Evolutionary conservation across 768 basidiomycete species (phyloP).

Genomic region (Cyclocybe aegerita): DNA sequence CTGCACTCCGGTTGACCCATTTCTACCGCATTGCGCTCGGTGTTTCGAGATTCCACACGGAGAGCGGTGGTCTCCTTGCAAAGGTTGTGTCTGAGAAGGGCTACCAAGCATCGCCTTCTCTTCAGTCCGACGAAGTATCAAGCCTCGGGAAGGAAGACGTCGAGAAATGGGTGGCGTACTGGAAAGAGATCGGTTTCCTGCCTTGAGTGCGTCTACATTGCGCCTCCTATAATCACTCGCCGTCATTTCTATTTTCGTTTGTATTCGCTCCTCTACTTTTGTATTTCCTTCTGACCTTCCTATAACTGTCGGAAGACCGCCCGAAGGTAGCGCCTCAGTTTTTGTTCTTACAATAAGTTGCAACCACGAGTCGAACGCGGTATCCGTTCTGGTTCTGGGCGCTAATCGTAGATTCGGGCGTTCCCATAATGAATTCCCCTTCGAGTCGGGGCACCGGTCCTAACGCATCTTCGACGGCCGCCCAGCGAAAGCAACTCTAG

Average conservation of each 20-base stretch:
- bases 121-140: constrained; percentile 1
- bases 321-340: too few relatives aligned
- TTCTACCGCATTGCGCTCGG: constrained; percentile 14
- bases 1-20: constrained; percentile 12
- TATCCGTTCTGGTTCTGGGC: too few relatives aligned
- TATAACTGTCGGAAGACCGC: too few relatives aligned
- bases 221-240: background rate
- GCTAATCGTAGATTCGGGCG: too few relatives aligned
- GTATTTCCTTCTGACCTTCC: background rate
- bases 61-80: constrained; percentile 15
- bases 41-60: constrained; percentile 5
- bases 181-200: constrained; percentile 16
- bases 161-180: constrained; percentile 13
- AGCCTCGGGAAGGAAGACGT: constrained; percentile 9
- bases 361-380: too few relatives aligned
- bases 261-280: background rate
- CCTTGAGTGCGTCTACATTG: background rate
- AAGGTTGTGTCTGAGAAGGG: constrained; percentile 13
- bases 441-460: too few relatives aligned
- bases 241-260: background rate
- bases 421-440: too few relatives aligned
- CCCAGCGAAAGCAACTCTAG: too few relatives aligned
- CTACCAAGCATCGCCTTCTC: constrained; percentile 8
- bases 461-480: too few relatives aligned
- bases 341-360: too few relatives aligned